phyloP scores from a whole-genome alignment of 2,329 filamentous ascomycete species.

The Fusarium decemcellulare region DNA sequence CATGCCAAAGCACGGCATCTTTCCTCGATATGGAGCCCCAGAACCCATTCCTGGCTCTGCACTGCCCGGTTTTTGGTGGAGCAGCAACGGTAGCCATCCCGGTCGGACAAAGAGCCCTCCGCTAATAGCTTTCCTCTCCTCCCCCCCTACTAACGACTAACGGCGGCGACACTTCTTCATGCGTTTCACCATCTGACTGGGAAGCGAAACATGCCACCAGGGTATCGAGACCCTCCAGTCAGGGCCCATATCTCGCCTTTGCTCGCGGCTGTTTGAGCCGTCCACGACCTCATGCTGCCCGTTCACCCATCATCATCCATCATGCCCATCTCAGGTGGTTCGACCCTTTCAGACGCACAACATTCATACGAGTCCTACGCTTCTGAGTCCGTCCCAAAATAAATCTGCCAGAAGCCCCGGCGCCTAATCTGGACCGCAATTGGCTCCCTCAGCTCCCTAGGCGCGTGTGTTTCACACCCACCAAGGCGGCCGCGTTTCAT shows the following conservation, averaged over 20 bases:
- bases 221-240: constrained; percentile 9
- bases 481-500: constrained; percentile 44
- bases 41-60: constrained; percentile 2
- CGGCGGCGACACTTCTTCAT: constrained; percentile 9
- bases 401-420: constrained; percentile 36
- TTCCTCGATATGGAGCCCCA: constrained; percentile 10
- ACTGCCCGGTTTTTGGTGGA: constrained; percentile 15
- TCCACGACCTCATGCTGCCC: background rate
- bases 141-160: no score
- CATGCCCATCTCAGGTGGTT: constrained; percentile 18
- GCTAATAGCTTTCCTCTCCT: background rate
- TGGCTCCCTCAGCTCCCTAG: constrained; percentile 40
- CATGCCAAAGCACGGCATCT: constrained; percentile 19
- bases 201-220: constrained; percentile 19
- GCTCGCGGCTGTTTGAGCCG: constrained; percentile 1
- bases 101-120: constrained; percentile 27
- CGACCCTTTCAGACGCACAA: constrained; percentile 2
- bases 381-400: constrained; percentile 7
- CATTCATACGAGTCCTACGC: background rate
- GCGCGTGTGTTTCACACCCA: constrained; percentile 49
- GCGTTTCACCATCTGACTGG: constrained; percentile 24
- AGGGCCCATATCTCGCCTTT: background rate
- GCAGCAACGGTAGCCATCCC: constrained; percentile 9
- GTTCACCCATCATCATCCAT: background rate
- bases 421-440: constrained; percentile 49